A percentile compares a stretch with the other conserved stretches of the same genome.
These are phyloP conservation scores for Lecanicillium sp. DNA, from an alignment of 2,329 filamentous ascomycete species.

Conservation along the genomic window DNA sequence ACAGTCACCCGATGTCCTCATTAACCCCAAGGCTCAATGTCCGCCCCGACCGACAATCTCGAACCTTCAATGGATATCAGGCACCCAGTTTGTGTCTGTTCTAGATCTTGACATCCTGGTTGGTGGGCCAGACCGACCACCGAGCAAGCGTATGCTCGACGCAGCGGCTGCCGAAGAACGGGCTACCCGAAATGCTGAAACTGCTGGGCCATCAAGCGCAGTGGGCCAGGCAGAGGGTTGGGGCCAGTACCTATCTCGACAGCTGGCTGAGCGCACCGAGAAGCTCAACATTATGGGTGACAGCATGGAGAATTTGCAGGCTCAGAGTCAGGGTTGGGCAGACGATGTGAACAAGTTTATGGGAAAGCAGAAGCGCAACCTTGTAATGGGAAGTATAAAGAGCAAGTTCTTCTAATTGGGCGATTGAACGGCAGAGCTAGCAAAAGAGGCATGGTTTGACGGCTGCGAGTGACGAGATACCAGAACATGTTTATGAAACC, in stretches of 20 bases:
- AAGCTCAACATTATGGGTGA: conserved; percentile 77
- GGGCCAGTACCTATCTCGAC: conserved; percentile 75
- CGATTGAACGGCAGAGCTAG: too few species aligned
- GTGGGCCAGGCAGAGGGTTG: conserved; percentile 48
- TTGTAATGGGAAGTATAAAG: conserved; percentile 63
- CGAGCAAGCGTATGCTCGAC: conserved; percentile 79
- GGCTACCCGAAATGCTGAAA: conserved; percentile 33
- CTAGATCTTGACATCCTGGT: conserved; percentile 86
- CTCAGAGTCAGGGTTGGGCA: conserved; percentile 75
- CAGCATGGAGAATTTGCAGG: conserved; percentile 72
- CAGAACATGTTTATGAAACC: too few species aligned
- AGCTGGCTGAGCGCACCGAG: conserved; percentile 86
- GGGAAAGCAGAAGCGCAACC: conserved; percentile 75
- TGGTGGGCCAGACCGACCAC: conserved; percentile 77
- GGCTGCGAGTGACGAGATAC: too few species aligned
- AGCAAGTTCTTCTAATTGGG: conserved; percentile 47
- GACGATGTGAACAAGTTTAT: conserved; percentile 85
- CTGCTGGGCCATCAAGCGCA: conserved; percentile 17
- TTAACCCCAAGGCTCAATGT: conserved; percentile 65
- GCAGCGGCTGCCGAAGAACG: conserved; percentile 70
- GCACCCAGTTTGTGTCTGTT: conserved; percentile 83
- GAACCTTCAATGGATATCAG: conserved; percentile 92
- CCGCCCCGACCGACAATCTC: conserved; percentile 87
- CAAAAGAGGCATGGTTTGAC: too few species aligned
- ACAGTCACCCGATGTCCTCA: conserved; percentile 60